These are phyloP conservation scores for Sungouiozyma intestinalis DNA, from an alignment of 805 yeast genomes.

Conservation along the genomic window DNA sequence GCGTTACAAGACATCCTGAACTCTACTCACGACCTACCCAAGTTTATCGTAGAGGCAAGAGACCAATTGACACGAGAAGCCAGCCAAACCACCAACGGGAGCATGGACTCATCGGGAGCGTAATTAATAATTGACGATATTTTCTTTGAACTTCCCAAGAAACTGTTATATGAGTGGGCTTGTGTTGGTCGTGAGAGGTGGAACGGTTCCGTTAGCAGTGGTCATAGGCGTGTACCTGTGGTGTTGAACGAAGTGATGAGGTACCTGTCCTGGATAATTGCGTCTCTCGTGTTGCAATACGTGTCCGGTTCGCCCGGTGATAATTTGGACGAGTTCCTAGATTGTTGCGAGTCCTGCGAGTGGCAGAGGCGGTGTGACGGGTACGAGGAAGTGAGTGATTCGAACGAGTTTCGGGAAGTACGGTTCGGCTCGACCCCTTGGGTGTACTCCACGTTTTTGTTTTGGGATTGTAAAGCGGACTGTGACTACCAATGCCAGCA, in stretches of 20 bases:
- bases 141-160: no score
- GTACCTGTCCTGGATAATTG: no score
- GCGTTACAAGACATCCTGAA: slow-evolving; percentile 9
- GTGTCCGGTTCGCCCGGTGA: slow-evolving; percentile 63
- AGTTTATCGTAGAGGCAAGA: slow-evolving; percentile 9
- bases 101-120: neutral
- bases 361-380: slow-evolving; percentile 15
- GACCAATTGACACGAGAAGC: slow-evolving; percentile 10
- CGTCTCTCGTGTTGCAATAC: no score
- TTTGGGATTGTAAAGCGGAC: slow-evolving; percentile 68
- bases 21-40: slow-evolving; percentile 10
- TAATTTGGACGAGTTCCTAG: slow-evolving; percentile 43
- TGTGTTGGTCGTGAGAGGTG: no score
- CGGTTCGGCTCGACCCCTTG: slow-evolving; percentile 21
- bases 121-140: neutral
- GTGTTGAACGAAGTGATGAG: no score
- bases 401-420: slow-evolving; percentile 18
- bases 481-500: slow-evolving; percentile 95
- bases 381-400: slow-evolving; percentile 15
- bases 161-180: no score
- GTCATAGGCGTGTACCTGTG: no score
- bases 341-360: slow-evolving; percentile 46
- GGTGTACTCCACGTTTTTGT: slow-evolving; percentile 34
- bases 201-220: no score
- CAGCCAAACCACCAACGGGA: slow-evolving; percentile 3